A percentile compares a stretch with the other conserved stretches of the same genome.
phyloP scores from a whole-genome alignment of 192 early-diverging fungal species.

The Entomortierella parvispora region DNA sequence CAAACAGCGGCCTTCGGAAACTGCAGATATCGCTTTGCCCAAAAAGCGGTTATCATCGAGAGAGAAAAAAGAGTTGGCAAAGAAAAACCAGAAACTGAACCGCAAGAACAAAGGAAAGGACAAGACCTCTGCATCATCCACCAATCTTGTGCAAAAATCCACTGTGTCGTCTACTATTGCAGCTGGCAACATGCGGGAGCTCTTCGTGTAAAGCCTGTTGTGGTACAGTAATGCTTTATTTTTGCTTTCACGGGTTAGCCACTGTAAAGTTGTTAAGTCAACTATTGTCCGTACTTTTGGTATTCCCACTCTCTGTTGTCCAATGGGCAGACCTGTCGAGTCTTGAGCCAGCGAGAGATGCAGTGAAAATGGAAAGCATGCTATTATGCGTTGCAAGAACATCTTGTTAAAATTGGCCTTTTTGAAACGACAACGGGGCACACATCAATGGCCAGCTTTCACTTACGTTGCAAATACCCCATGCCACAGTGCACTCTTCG shows the following conservation, averaged over 20 bases:
- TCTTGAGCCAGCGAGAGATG: conserved; percentile 98
- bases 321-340: conserved; percentile 94
- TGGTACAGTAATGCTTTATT: background rate
- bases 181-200: conserved; percentile 10
- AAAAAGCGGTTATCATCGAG: conserved; percentile 28
- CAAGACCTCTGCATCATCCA: background rate
- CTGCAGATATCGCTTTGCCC: too few species aligned
- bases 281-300: conserved; percentile 81
- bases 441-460: conserved; percentile 7
- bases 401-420: conserved; percentile 2
- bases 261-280: background rate
- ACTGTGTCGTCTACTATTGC: background rate
- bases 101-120: conserved; percentile 43
- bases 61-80: conserved; percentile 43
- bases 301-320: conserved; percentile 99
- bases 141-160: background rate
- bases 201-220: conserved; percentile 12
- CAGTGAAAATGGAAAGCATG: conserved; percentile 99
- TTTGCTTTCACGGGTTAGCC: background rate
- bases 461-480: conserved; percentile 94
- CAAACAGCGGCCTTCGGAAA: too few species aligned
- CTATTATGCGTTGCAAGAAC: conserved; percentile 47
- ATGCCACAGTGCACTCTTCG: conserved; percentile 95
- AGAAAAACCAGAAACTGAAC: conserved; percentile 45
- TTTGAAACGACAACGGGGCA: background rate